A percentile compares a stretch with the other conserved stretches of the same genome.
Evolutionary conservation across 345 rosid genomes (phyloP).

Genomic region (Combretum micranthum): DNA sequence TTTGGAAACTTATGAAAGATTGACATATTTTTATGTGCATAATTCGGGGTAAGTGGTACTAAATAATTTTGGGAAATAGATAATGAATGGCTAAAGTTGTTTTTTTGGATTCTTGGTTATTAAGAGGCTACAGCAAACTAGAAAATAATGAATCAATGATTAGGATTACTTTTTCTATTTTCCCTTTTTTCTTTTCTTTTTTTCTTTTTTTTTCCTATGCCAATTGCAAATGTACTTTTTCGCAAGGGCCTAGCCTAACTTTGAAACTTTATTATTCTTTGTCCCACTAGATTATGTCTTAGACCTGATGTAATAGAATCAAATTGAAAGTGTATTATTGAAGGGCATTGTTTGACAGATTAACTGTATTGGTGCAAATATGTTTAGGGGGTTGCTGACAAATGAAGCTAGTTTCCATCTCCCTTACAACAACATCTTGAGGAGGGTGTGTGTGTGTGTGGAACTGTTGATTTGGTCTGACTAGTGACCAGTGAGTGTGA

Average conservation of each 20-base stretch:
- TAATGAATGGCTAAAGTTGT: not conserved
- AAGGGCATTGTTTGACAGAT: slow-evolving; percentile 18
- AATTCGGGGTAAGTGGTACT: not conserved
- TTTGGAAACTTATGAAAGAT: too few relatives aligned
- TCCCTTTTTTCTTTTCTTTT: slow-evolving; percentile 6
- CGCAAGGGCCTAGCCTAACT: slow-evolving; percentile 32
- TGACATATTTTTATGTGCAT: too few relatives aligned
- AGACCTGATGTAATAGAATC: slow-evolving; percentile 34
- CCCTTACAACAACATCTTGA: too few relatives aligned
- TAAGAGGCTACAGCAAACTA: slow-evolving; percentile 12
- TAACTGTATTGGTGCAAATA: slow-evolving; percentile 30
- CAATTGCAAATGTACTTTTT: slow-evolving; percentile 24
- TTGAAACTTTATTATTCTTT: slow-evolving; percentile 30
- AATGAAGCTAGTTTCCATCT: slow-evolving; percentile 35
- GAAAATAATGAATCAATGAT: slow-evolving; percentile 13
- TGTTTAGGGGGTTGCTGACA: slow-evolving; percentile 40
- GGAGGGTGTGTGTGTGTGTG: too few relatives aligned
- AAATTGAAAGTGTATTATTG: slow-evolving; percentile 44
- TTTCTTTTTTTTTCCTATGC: slow-evolving; percentile 11
- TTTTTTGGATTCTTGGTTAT: slow-evolving; percentile 13
- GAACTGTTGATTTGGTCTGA: not conserved
- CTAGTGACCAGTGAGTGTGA: slow-evolving; percentile 12
- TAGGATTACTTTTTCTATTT: slow-evolving; percentile 3
- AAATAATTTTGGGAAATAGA: not conserved
- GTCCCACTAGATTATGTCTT: slow-evolving; percentile 41